These are phyloP conservation scores for Penicillium maclennaniae DNA, from an alignment of 495 filamentous ascomycete species.

Conservation along the genomic window DNA sequence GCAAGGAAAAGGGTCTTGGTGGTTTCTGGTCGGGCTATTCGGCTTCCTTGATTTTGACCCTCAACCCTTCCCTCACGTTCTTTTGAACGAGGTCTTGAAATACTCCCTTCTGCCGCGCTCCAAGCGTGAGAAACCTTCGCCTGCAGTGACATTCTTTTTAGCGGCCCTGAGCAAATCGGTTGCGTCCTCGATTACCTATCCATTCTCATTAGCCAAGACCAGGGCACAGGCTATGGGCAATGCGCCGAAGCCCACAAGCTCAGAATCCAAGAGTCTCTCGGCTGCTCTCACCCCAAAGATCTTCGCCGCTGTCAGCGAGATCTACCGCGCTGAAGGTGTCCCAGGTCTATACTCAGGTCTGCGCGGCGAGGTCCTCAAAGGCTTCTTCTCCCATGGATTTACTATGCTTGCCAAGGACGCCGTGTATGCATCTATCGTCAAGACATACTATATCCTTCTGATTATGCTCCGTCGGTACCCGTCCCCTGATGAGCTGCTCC, in stretches of 20 bases:
- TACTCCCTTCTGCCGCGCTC: conserved; percentile 49
- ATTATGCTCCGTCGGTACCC: conserved; percentile 40
- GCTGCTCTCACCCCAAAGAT: conserved; percentile 47
- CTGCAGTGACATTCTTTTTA: conserved; percentile 62
- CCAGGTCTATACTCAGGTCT: conserved; percentile 74
- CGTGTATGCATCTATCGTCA: conserved; percentile 71
- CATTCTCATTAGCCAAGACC: conserved; percentile 78
- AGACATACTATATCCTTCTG: conserved; percentile 55
- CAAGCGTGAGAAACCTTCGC: conserved; percentile 49
- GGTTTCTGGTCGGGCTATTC: conserved; percentile 94
- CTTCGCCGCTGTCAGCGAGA: conserved; percentile 57
- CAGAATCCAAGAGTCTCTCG: conserved; percentile 9
- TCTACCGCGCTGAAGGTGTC: conserved; percentile 64
- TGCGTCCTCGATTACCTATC: conserved; percentile 79
- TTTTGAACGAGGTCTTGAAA: conserved; percentile 72
- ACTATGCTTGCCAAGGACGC: conserved; percentile 87
- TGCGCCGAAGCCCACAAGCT: background rate
- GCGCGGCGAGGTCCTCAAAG: conserved; percentile 71
- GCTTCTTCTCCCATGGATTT: conserved; percentile 81
- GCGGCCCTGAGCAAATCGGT: conserved; percentile 79
- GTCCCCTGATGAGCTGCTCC: conserved; percentile 40
- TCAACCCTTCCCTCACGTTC: conserved; percentile 86
- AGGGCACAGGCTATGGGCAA: conserved; percentile 57
- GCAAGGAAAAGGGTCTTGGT: conserved; percentile 62
- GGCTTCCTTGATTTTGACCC: conserved; percentile 70